These are phyloP conservation scores for Trichocomaceae sp. DNA, from an alignment of 2,329 filamentous ascomycete species.

Conservation along the genomic window DNA sequence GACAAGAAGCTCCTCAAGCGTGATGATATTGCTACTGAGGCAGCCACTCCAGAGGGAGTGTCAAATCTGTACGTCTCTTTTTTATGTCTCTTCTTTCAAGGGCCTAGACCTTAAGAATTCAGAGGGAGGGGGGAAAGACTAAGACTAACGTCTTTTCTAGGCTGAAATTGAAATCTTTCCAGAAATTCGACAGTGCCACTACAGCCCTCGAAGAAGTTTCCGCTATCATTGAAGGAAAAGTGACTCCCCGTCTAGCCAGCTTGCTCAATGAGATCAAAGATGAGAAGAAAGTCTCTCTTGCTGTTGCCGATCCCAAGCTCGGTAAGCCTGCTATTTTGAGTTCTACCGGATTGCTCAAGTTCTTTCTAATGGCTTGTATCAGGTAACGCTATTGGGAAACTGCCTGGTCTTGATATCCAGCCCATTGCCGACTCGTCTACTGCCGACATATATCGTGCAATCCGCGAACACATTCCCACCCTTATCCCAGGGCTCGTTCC, in stretches of 20 bases:
- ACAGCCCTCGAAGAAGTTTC: slow-evolving; percentile 86
- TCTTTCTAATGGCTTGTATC: slow-evolving; percentile 15
- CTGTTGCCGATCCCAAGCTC: slow-evolving; percentile 88
- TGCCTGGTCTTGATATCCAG: slow-evolving; percentile 79
- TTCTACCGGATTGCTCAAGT: background rate
- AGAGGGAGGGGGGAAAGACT: slow-evolving; percentile 10
- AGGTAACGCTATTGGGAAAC: slow-evolving; percentile 82
- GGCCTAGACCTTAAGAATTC: background rate
- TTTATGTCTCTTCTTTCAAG: background rate
- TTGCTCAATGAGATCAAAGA: slow-evolving; percentile 88
- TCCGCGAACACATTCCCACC: slow-evolving; percentile 82
- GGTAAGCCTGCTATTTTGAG: slow-evolving; percentile 36
- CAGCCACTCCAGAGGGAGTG: slow-evolving; percentile 74
- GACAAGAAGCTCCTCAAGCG: slow-evolving; percentile 97
- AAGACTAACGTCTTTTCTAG: slow-evolving; percentile 40
- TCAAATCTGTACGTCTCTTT: slow-evolving; percentile 66
- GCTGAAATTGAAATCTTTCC: slow-evolving; percentile 92
- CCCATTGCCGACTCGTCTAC: slow-evolving; percentile 75
- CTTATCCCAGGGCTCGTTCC: slow-evolving; percentile 82
- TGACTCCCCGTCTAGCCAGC: slow-evolving; percentile 74
- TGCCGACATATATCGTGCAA: slow-evolving; percentile 85
- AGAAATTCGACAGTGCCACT: slow-evolving; percentile 93
- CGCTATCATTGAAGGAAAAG: slow-evolving; percentile 85
- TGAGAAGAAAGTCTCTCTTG: slow-evolving; percentile 93
- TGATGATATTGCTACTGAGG: slow-evolving; percentile 68